phyloP scores from a whole-genome alignment of 352 stramenopile genomes.

The Globisporangium abappressorium region DNA sequence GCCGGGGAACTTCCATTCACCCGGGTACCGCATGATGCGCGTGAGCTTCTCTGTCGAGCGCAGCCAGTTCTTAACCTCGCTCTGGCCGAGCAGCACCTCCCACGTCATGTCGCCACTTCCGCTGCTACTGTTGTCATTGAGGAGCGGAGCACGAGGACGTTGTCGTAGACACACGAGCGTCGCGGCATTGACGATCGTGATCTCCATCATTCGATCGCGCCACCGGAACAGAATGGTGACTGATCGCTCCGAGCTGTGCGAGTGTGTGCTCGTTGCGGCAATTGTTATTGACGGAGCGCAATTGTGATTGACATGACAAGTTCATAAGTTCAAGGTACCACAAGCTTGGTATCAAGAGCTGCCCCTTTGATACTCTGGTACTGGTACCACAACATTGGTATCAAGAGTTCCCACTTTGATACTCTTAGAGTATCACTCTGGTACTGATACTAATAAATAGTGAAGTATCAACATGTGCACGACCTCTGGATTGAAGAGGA shows the following conservation, averaged over 20 bases:
- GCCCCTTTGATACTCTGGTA: no score
- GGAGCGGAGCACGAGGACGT: neutral
- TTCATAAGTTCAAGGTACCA: neutral
- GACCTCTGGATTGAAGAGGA: no score
- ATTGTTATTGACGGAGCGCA: neutral
- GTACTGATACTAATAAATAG: no score
- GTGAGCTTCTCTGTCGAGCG: slow-evolving; percentile 34
- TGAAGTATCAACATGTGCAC: no score
- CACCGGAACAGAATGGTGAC: neutral
- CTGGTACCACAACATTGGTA: no score
- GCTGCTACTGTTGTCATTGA: neutral
- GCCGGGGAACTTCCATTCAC: slow-evolving; percentile 67
- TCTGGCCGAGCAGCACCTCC: slow-evolving; percentile 63
- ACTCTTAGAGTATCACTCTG: no score
- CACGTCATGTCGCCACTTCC: slow-evolving; percentile 17
- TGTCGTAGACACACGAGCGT: slow-evolving; percentile 26
- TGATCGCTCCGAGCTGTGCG: neutral
- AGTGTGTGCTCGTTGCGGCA: no score
- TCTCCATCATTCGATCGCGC: slow-evolving; percentile 6
- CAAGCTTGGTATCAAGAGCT: neutral
- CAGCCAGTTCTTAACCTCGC: slow-evolving; percentile 70
- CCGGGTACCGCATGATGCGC: slow-evolving; percentile 60
- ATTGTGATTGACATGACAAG: no score
- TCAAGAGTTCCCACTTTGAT: no score
- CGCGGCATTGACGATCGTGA: slow-evolving; percentile 19